phyloP scores from a whole-genome alignment of 768 basidiomycete genomes.

The Hysterangium stoloniferum region DNA sequence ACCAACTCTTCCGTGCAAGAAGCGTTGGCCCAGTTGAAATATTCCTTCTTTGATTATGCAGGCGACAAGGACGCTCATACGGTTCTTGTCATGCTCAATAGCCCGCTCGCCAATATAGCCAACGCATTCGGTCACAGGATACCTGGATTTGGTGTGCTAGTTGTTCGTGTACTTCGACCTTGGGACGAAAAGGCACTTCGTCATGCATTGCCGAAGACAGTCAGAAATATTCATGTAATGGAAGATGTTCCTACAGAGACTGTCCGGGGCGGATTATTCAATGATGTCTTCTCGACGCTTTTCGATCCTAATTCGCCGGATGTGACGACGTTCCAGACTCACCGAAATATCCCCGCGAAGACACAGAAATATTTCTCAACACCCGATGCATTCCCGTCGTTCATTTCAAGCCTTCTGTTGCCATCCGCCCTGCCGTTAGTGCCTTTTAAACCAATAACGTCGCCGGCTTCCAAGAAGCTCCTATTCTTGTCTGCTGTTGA shows the following conservation, averaged over 20 bases:
- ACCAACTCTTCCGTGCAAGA: constrained; percentile 33
- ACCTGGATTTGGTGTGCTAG: constrained; percentile 53
- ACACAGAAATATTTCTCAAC: constrained; percentile 43
- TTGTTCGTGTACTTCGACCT: constrained; percentile 75
- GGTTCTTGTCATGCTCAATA: constrained; percentile 66
- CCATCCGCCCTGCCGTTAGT: constrained; percentile 20
- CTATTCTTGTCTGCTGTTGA: constrained; percentile 55
- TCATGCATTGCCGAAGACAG: constrained; percentile 49
- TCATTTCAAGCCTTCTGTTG: constrained; percentile 20
- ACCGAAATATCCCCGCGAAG: constrained; percentile 51
- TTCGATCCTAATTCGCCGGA: constrained; percentile 32
- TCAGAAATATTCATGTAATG: constrained; percentile 56
- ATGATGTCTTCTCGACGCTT: constrained; percentile 53
- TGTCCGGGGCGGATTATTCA: constrained; percentile 57
- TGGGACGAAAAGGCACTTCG: constrained; percentile 69
- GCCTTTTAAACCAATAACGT: constrained; percentile 18
- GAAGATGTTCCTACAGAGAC: constrained; percentile 66
- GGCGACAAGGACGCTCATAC: constrained; percentile 58
- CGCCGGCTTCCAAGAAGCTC: constrained; percentile 36
- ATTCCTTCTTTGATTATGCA: constrained; percentile 67
- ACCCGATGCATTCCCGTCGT: constrained; percentile 36
- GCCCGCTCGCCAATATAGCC: constrained; percentile 62
- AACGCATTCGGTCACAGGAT: constrained; percentile 39
- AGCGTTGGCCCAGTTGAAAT: constrained; percentile 50
- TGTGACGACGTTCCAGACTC: constrained; percentile 35